Evolutionary conservation across 2,329 filamentous ascomycete genomes (phyloP), one percentile per base, ranked within the genome.

Genomic region (Trichophyton benhamiae): DNA sequence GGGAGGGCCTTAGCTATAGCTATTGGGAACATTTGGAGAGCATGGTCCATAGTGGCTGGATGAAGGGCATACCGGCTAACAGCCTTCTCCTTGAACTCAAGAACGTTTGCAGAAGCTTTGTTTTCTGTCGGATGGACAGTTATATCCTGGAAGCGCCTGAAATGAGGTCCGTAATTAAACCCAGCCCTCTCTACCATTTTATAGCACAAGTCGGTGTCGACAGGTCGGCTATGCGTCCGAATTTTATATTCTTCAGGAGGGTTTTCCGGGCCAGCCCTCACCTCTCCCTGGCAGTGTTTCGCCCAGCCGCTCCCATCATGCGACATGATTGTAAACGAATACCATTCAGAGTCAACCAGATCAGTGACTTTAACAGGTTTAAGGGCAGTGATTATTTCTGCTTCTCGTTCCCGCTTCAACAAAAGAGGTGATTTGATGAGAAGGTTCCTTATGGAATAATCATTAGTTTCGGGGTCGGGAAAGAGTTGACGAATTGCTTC

Each of bases 401-500:
- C 61, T 6, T 62, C 17, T 6, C 67, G 65, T 20, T 63, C 38
- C 4, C 67, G 65, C 20, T 62, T 42, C n/a, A 72, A 60, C 2
- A 70, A 60, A 4, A 71, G 52, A 7, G 70, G 66, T 13, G 63
- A 60, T 9, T 42, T 59, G 13, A 69, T 59, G 9, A 60, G 46
- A 2, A 71, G 17, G 15, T 66, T 59, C 6, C 65, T 62, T 1
- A 71, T 25, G 4, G 30, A 61, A 57, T 38, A 61, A 6, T 17
- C 53, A 3, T 57, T 17, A 1, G 25, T 6, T 7, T 30, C 17
- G 22, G 33, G 20, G 33, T 13, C 11, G 11, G 33, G 20, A 36
- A 9, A 17, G n/a, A 62, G 15, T 57, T 67, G 66, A 15, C 60
- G 20, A 5, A 64, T 55, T n/a, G 77, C 77, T 64, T 78, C 77